Conservation (phyloP, 371 early-diverging fungal species). For the Syncephalastrum sp. region DNA sequence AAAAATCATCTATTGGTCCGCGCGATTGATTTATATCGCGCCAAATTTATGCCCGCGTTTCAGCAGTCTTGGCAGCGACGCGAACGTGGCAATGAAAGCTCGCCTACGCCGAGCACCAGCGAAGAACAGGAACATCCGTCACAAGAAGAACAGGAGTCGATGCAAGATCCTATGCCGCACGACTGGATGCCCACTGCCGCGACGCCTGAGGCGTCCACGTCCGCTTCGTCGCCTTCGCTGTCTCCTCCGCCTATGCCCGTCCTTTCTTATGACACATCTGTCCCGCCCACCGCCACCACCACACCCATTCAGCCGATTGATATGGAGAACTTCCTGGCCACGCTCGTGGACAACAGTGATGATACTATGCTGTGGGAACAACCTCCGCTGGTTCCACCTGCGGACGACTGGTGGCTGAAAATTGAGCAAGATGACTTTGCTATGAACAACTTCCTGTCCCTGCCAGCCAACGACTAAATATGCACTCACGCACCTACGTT, state of each 20-base stretch:
- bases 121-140: neutral
- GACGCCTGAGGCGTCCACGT: too few species aligned
- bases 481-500: too few species aligned
- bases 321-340: too few species aligned
- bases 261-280: neutral
- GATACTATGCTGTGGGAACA: too few species aligned
- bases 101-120: too few species aligned
- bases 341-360: slow-evolving; percentile 1
- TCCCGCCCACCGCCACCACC: slow-evolving; percentile 1
- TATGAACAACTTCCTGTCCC: too few species aligned
- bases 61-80: slow-evolving; percentile 16
- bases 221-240: too few species aligned
- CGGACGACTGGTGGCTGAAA: slow-evolving; percentile 9
- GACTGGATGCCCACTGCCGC: neutral
- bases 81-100: neutral
- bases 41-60: slow-evolving; percentile 40
- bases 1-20: slow-evolving; percentile 44
- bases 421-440: slow-evolving; percentile 9
- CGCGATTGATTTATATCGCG: slow-evolving; percentile 44
- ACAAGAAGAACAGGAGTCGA: neutral
- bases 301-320: neutral
- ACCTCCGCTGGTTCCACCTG: neutral
- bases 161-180: slow-evolving; percentile 1
- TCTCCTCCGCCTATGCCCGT: neutral
- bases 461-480: too few species aligned